Conservation (phyloP, 345 rosid species). For the Conringia planisiliqua region DNA sequence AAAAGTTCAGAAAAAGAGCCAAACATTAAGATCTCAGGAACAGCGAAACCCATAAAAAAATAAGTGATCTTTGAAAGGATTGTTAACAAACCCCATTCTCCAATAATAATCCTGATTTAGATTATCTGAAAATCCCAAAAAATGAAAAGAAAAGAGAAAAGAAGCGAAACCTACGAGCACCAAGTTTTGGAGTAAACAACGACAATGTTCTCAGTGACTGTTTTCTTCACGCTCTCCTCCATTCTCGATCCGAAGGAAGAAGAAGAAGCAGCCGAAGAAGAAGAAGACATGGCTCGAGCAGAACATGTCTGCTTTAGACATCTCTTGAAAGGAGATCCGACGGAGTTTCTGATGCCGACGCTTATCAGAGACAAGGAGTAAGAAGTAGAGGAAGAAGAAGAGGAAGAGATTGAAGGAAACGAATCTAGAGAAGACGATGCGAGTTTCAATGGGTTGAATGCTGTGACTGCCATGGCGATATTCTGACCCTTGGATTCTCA, state of each 20-base stretch:
- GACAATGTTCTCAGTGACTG: conserved; percentile 64
- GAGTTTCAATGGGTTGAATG: conserved; percentile 43
- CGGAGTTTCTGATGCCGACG: conserved; percentile 7
- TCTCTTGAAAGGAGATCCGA: conserved; percentile 27
- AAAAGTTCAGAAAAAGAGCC: background rate
- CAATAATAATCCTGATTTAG: background rate
- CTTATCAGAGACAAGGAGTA: conserved; percentile 8
- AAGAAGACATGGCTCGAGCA: conserved; percentile 45
- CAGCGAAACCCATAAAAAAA: background rate
- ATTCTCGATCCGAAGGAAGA: conserved; percentile 84
- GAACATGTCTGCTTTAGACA: conserved; percentile 32
- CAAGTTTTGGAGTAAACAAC: conserved; percentile 94
- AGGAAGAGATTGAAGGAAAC: conserved; percentile 31
- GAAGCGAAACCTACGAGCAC: conserved; percentile 79
- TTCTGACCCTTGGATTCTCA: conserved; percentile 13
- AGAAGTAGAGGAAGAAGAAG: conserved; percentile 21
- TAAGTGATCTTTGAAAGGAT: no score
- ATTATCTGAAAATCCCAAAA: background rate
- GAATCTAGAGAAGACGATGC: conserved; percentile 38
- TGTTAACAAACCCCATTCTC: background rate
- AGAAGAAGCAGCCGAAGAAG: conserved; percentile 44
- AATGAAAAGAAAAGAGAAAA: background rate
- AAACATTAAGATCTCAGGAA: background rate
- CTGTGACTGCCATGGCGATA: conserved; percentile 50
- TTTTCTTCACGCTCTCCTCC: conserved; percentile 70